phyloP scores from a whole-genome alignment of 805 yeast genomes.

The Teunomyces lycoperdinae region DNA sequence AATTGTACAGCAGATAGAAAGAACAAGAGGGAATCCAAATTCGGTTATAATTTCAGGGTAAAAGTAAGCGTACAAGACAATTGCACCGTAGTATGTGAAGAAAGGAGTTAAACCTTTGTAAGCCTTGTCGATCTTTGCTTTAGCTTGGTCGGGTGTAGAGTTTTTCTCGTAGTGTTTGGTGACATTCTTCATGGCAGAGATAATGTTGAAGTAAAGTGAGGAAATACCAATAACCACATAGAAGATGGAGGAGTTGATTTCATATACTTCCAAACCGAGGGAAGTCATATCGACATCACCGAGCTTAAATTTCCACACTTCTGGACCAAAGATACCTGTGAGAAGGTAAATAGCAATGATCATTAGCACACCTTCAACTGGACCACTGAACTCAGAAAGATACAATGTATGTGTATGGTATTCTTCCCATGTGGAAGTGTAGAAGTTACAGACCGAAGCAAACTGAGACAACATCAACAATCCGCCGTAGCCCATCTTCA shows the following conservation, averaged over 20 bases:
- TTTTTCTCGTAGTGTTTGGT: slow-evolving; percentile 40
- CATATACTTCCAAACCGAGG: slow-evolving; percentile 24
- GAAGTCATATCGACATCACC: slow-evolving; percentile 38
- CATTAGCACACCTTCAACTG: slow-evolving; percentile 88
- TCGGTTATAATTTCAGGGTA: slow-evolving; percentile 50
- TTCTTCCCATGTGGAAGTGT: slow-evolving; percentile 93
- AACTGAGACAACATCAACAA: slow-evolving; percentile 61
- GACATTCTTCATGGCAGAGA: slow-evolving; percentile 64
- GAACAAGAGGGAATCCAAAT: slow-evolving; percentile 53
- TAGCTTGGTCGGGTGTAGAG: slow-evolving; percentile 18
- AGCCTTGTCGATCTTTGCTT: slow-evolving; percentile 41
- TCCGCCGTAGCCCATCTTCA: slow-evolving; percentile 72
- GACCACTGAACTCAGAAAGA: slow-evolving; percentile 81
- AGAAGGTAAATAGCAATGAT: slow-evolving; percentile 51
- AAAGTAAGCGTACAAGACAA: slow-evolving; percentile 45
- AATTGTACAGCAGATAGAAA: slow-evolving; percentile 69
- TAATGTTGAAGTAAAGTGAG: slow-evolving; percentile 61
- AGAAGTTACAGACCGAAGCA: slow-evolving; percentile 77
- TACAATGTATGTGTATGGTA: slow-evolving; percentile 83
- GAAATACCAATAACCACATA: slow-evolving; percentile 52
- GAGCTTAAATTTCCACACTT: slow-evolving; percentile 55
- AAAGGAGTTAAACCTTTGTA: slow-evolving; percentile 66
- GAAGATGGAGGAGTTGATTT: slow-evolving; percentile 40
- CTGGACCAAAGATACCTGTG: slow-evolving; percentile 71
- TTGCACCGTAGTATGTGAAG: slow-evolving; percentile 48